phyloP scores from a whole-genome alignment of 2,329 filamentous ascomycete genomes.

The Pseudogymnoascus sp. region DNA sequence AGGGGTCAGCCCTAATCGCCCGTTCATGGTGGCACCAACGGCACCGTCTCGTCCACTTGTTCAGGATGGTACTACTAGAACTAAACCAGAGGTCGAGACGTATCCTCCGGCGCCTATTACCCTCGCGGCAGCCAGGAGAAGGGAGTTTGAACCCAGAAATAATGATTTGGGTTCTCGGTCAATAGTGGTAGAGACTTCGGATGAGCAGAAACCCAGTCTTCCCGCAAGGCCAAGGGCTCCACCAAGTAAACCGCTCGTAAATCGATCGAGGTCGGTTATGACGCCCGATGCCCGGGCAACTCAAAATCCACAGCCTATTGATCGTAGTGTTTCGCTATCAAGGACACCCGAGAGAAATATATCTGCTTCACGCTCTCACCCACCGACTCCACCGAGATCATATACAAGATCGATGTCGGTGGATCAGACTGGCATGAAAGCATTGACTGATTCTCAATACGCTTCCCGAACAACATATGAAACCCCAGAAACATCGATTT shows the following conservation, averaged over 20 bases:
- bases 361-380: conserved; percentile 40
- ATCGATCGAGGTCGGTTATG: neutral
- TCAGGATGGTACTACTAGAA: neutral
- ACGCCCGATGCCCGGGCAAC: neutral
- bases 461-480: neutral
- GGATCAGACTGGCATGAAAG: conserved; percentile 29
- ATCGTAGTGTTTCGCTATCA: conserved; percentile 12
- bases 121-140: neutral
- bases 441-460: neutral
- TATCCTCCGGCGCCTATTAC: neutral
- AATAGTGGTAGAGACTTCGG: neutral
- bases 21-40: neutral
- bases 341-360: conserved; percentile 38
- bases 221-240: neutral
- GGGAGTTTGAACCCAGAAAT: neutral
- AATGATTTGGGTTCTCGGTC: neutral
- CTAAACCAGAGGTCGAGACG: neutral
- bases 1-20: conserved; percentile 2
- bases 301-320: conserved; percentile 5
- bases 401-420: conserved; percentile 46
- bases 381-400: conserved; percentile 36
- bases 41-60: neutral
- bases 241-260: neutral
- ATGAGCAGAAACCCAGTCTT: neutral
- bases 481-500: neutral